Conservation (phyloP, 345 rosid species). For the Noccaea caerulescens region DNA sequence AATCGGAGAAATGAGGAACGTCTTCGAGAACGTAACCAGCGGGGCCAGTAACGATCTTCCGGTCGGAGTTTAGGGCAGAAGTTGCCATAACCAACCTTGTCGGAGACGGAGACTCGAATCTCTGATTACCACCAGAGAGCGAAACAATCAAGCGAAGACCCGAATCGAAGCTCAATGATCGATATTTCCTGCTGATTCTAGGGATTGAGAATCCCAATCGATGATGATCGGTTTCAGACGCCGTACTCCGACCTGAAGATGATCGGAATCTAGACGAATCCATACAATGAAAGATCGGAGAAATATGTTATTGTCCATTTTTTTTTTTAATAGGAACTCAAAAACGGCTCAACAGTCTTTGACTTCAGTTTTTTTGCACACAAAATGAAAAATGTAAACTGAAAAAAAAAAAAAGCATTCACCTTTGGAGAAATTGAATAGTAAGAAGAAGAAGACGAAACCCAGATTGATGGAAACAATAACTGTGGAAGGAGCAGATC, state of each 20-base stretch:
- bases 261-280: conserved; percentile 37
- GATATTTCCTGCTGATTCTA: conserved; percentile 35
- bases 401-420: not conserved
- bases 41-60: conserved; percentile 67
- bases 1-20: conserved; percentile 88
- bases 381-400: not conserved
- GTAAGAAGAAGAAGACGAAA: conserved; percentile 22
- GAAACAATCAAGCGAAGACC: conserved; percentile 44
- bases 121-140: conserved; percentile 31
- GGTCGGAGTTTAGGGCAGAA: conserved; percentile 28
- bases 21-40: conserved; percentile 87
- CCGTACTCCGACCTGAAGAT: conserved; percentile 19
- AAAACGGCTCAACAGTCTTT: conserved; percentile 19
- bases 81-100: conserved; percentile 40
- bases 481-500: conserved; percentile 23
- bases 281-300: conserved; percentile 38
- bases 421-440: conserved; percentile 29
- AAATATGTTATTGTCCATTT: conserved; percentile 18
- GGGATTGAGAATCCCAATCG: conserved; percentile 35
- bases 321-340: conserved; percentile 1
- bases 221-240: conserved; percentile 32
- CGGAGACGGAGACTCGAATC: conserved; percentile 37
- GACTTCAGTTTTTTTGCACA: conserved; percentile 27
- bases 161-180: conserved; percentile 46
- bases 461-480: conserved; percentile 3